Percentiles rank a stretch among this genome's conserved stretches.
These are phyloP conservation scores for Saprolegnia diclina DNA, from an alignment of 352 stramenopile species.

Conservation along the genomic window DNA sequence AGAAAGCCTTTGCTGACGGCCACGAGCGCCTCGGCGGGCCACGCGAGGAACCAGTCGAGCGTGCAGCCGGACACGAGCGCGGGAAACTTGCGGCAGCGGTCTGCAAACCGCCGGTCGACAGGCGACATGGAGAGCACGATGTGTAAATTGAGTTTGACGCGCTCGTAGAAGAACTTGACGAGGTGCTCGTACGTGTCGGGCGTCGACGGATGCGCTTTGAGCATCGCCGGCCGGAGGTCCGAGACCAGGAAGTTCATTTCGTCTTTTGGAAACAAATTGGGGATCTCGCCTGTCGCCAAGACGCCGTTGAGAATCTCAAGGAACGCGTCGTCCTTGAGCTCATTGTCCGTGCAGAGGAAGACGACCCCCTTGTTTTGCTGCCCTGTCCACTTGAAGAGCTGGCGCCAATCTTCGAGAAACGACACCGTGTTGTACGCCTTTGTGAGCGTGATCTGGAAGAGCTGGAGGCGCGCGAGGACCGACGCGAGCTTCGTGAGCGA, in stretches of 20 bases:
- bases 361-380: constrained; percentile 71
- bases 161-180: constrained; percentile 80
- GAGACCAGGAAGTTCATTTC: constrained; percentile 80
- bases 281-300: constrained; percentile 78
- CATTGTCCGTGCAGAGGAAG: constrained; percentile 83
- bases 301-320: constrained; percentile 86
- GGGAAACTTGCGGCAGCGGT: constrained; percentile 82
- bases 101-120: constrained; percentile 66
- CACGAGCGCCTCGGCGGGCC: constrained; percentile 81
- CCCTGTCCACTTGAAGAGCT: constrained; percentile 77
- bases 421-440: constrained; percentile 81
- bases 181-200: constrained; percentile 78
- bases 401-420: constrained; percentile 84
- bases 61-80: constrained; percentile 82
- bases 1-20: constrained; percentile 79
- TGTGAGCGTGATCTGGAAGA: constrained; percentile 84
- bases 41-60: constrained; percentile 88
- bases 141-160: constrained; percentile 79
- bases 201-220: constrained; percentile 58
- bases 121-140: constrained; percentile 85
- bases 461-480: constrained; percentile 62
- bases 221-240: constrained; percentile 65
- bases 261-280: constrained; percentile 84
- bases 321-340: constrained; percentile 89
- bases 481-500: constrained; percentile 71